phyloP scores from a whole-genome alignment of 257 asterid genomes.

The Fraxinus cuspidata region DNA sequence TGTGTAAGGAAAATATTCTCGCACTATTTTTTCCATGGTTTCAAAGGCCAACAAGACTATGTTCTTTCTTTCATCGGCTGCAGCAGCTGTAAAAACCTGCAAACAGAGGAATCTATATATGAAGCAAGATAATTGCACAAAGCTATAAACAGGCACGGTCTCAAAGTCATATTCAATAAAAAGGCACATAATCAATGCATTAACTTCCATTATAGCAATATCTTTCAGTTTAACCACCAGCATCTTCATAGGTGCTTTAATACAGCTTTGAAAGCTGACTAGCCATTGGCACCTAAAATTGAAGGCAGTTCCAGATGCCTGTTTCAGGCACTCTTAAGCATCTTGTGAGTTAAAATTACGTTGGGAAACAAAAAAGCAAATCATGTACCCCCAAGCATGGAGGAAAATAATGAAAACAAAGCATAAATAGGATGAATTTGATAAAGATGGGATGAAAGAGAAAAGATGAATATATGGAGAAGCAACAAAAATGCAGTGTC shows the following conservation, averaged over 20 bases:
- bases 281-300: not conserved
- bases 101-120: slow-evolving; percentile 11
- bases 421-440: not conserved
- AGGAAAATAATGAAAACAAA: not conserved
- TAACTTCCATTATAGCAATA: not conserved
- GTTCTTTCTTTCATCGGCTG: slow-evolving; percentile 97
- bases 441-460: not conserved
- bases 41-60: slow-evolving; percentile 91
- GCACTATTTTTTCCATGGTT: slow-evolving; percentile 96
- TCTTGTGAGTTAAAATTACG: no score
- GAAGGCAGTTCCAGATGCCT: not conserved
- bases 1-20: slow-evolving; percentile 91
- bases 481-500: not conserved
- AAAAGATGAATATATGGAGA: not conserved
- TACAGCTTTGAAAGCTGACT: not conserved
- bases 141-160: not conserved
- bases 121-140: slow-evolving; percentile 19
- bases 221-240: not conserved
- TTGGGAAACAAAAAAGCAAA: no score
- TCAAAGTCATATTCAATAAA: not conserved
- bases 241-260: not conserved
- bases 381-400: not conserved
- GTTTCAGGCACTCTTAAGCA: no score
- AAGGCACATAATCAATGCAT: not conserved
- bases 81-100: slow-evolving; percentile 96